phyloP scores from a whole-genome alignment of 2,329 filamentous ascomycete species.

The Cryphonectria nitschkei region DNA sequence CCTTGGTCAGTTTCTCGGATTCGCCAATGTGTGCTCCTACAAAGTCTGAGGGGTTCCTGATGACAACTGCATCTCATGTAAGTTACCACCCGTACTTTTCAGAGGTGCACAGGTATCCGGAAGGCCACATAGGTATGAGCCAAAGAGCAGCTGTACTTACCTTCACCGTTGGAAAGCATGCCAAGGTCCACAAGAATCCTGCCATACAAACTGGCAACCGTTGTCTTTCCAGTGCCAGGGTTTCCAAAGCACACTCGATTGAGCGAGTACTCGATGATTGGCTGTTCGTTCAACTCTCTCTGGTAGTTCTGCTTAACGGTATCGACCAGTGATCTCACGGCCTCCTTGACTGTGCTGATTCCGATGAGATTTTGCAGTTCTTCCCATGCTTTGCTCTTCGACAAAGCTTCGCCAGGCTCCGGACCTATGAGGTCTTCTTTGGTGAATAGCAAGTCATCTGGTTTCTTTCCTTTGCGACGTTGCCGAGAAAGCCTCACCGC shows the following conservation, averaged over 20 bases:
- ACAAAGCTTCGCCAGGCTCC: conserved; percentile 59
- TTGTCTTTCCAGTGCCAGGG: conserved; percentile 78
- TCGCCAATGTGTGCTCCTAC: conserved; percentile 64
- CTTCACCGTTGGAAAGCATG: conserved; percentile 68
- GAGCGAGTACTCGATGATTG: conserved; percentile 61
- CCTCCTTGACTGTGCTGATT: conserved; percentile 63
- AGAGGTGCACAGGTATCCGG: too few species aligned
- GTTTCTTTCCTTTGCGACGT: conserved; percentile 42
- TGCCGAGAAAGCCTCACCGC: conserved; percentile 56
- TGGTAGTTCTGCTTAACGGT: conserved; percentile 66
- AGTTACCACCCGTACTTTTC: too few species aligned
- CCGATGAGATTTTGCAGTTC: conserved; percentile 64
- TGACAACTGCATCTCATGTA: conserved; percentile 51
- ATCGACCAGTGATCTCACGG: conserved; percentile 62
- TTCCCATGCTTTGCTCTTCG: conserved; percentile 57
- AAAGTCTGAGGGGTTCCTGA: conserved; percentile 77
- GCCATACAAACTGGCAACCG: conserved; percentile 74
- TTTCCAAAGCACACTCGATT: conserved; percentile 73
- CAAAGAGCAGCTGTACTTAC: conserved; percentile 40
- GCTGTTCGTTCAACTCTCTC: conserved; percentile 66
- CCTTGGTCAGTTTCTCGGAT: conserved; percentile 74
- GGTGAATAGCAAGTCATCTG: conserved; percentile 63
- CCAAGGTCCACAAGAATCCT: conserved; percentile 70
- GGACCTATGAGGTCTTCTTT: conserved; percentile 75
- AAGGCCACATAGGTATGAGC: not conserved